Evolutionary conservation across 306 rosid species (phyloP).

Genomic region (Corylus americana): DNA sequence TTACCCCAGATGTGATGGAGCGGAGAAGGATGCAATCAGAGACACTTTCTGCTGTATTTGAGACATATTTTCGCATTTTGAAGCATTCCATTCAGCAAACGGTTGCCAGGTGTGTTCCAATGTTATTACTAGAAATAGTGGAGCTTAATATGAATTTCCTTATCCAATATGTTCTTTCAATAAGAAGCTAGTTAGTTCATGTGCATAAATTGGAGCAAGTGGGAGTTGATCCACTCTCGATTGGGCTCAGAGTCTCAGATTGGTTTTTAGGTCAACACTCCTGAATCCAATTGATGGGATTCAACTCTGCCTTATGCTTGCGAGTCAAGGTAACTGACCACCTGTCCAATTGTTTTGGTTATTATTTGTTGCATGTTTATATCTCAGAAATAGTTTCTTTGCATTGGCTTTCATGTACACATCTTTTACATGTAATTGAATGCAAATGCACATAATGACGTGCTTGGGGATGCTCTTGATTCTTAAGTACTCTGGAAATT

Average conservation of each 20-base stretch:
- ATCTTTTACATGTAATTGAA: not conserved
- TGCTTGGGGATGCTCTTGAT: not conserved
- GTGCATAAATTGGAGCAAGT: not conserved
- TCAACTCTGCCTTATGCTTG: not conserved
- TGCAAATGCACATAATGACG: not conserved
- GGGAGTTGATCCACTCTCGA: not conserved
- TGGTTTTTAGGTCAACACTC: not conserved
- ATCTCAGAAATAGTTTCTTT: not conserved
- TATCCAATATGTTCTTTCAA: slow-evolving; percentile 1
- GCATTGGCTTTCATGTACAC: not conserved
- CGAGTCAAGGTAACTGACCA: not conserved
- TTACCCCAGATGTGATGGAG: slow-evolving; percentile 66
- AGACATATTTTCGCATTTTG: slow-evolving; percentile 84
- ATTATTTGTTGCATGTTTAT: not conserved
- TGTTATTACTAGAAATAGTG: slow-evolving; percentile 11
- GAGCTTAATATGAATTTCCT: not conserved
- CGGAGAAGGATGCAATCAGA: slow-evolving; percentile 78
- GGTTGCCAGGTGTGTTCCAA: slow-evolving; percentile 46
- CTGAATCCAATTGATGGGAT: not conserved
- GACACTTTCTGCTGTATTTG: slow-evolving; percentile 90
- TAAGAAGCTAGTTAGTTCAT: slow-evolving; percentile 7
- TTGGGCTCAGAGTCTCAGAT: not conserved
- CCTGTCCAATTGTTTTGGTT: not conserved
- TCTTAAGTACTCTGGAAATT: too few species aligned
- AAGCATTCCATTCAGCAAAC: slow-evolving; percentile 70